Conservation (phyloP, 2,329 filamentous ascomycete species). For the Venturiaceae sp. region DNA sequence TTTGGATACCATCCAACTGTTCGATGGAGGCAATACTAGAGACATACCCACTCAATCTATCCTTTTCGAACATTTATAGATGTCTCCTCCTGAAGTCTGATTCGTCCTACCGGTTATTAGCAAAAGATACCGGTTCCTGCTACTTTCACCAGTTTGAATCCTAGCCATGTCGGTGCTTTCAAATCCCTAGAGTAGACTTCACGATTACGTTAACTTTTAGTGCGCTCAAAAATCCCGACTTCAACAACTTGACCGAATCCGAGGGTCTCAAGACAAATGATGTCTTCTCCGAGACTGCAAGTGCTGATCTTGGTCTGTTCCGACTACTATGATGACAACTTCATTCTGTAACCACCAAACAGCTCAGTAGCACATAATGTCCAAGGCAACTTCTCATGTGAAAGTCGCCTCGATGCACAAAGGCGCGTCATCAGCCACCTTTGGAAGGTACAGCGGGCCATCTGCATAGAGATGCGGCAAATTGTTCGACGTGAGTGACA, state of each 20-base stretch:
- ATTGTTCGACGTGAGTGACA: not conserved
- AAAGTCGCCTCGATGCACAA: not conserved
- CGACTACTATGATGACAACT: not conserved
- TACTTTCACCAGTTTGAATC: too few relatives aligned
- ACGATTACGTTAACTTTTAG: too few relatives aligned
- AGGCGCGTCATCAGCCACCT: too few relatives aligned
- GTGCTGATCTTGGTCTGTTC: not conserved
- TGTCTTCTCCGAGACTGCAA: not conserved
- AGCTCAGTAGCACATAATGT: not conserved
- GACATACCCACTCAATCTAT: not conserved
- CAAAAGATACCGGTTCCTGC: too few relatives aligned
- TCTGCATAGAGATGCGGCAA: too few relatives aligned
- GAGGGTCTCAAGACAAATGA: not conserved
- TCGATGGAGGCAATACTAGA: not conserved
- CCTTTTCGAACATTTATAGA: too few relatives aligned
- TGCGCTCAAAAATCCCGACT: too few relatives aligned
- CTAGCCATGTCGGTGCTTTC: too few relatives aligned
- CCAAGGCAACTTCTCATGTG: not conserved
- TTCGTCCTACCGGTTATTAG: too few relatives aligned
- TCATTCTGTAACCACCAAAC: not conserved
- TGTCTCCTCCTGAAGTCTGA: too few relatives aligned
- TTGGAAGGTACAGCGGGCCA: too few relatives aligned
- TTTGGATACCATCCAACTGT: not conserved
- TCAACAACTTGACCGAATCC: not conserved
- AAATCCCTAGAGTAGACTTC: too few relatives aligned